Evolutionary conservation across 768 basidiomycete genomes (phyloP).

Genomic region (Lentinula guzmanii): DNA sequence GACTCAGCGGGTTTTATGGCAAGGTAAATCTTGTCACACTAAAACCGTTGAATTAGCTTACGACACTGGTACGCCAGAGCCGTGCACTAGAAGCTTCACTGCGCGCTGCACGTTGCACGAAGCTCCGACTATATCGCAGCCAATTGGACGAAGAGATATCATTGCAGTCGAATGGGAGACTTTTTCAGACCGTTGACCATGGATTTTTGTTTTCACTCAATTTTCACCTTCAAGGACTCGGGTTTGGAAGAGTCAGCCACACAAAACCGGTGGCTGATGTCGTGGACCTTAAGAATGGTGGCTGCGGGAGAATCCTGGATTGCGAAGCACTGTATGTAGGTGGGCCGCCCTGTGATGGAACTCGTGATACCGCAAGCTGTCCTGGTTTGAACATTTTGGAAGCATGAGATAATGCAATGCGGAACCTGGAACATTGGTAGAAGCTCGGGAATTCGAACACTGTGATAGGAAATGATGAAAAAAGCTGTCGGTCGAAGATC

Average conservation of each 20-base stretch:
- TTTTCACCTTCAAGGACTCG: neutral
- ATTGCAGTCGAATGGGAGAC: neutral
- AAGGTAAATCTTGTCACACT: neutral
- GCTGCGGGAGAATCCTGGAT: neutral
- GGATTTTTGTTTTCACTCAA: neutral
- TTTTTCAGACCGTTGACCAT: neutral
- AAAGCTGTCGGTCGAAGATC: constrained; percentile 1
- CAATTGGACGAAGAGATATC: neutral
- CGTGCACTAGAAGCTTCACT: neutral
- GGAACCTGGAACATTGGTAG: neutral
- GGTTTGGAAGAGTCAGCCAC: neutral
- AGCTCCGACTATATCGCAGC: constrained; percentile 4
- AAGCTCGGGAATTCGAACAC: neutral
- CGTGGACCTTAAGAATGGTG: neutral
- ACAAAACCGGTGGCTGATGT: neutral
- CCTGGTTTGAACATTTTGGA: neutral
- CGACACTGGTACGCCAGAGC: constrained; percentile 1
- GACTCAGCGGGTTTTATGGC: neutral
- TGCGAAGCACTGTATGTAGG: neutral
- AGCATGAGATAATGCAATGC: neutral
- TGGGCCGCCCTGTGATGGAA: neutral
- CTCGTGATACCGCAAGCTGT: neutral
- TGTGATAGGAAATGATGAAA: neutral
- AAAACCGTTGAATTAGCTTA: constrained; percentile 1
- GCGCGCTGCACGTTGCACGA: constrained; percentile 5